phyloP scores from a whole-genome alignment of 106 monocot species.

The Ottelia alismoides region DNA sequence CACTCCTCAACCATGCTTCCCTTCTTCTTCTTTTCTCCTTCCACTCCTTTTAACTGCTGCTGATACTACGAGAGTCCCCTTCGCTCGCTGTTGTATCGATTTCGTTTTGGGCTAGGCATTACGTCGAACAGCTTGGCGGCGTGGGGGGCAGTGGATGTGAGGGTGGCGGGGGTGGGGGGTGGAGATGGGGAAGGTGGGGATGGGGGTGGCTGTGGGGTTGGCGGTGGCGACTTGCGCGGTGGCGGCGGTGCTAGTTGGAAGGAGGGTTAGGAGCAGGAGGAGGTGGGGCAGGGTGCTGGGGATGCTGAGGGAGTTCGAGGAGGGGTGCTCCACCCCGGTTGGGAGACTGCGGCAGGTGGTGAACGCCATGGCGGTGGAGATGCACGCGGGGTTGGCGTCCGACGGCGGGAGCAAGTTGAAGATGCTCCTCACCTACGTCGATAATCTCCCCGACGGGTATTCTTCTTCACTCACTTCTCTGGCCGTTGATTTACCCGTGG shows the following conservation, averaged over 20 bases:
- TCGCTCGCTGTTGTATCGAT: too few species aligned
- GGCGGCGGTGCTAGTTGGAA: slow-evolving; percentile 16
- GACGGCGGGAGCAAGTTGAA: slow-evolving; percentile 28
- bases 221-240: slow-evolving; percentile 16
- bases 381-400: slow-evolving; percentile 26
- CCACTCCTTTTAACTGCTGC: too few species aligned
- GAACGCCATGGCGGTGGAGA: slow-evolving; percentile 26
- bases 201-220: slow-evolving; percentile 13
- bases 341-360: slow-evolving; percentile 20
- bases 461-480: too few species aligned
- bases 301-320: slow-evolving; percentile 16
- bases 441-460: slow-evolving; percentile 17
- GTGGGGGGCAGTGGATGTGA: neutral
- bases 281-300: slow-evolving; percentile 10
- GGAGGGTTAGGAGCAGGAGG: slow-evolving; percentile 18
- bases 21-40: too few species aligned
- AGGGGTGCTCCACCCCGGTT: slow-evolving; percentile 13
- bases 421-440: slow-evolving; percentile 23
- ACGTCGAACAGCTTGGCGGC: too few species aligned
- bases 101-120: too few species aligned
- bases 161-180: neutral
- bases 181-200: slow-evolving; percentile 7
- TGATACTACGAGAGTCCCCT: too few species aligned
- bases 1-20: too few species aligned
- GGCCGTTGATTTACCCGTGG: too few species aligned